These are phyloP conservation scores for Sporothrix brasiliensis DNA, from an alignment of 2,329 filamentous ascomycete genomes.

Conservation along the genomic window DNA sequence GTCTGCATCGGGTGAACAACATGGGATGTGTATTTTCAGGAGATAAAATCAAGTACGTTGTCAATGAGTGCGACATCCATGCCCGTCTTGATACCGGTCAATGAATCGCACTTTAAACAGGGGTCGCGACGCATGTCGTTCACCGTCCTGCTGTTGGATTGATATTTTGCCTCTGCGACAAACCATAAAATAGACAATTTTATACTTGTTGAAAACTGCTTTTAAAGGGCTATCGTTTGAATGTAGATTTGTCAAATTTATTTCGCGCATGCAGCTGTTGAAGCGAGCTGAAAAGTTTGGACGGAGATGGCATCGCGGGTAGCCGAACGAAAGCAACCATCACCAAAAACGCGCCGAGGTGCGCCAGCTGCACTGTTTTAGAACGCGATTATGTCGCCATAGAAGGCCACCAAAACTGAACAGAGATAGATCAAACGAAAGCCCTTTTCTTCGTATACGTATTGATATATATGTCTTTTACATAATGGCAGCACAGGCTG, in stretches of 20 bases:
- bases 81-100: background rate
- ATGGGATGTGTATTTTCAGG: background rate
- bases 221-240: conserved; percentile 46
- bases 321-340: conserved; percentile 23
- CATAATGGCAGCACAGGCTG: background rate
- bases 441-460: background rate
- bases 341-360: conserved; percentile 11
- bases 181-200: conserved; percentile 52
- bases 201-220: conserved; percentile 66
- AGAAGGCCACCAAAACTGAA: background rate
- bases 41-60: background rate
- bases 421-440: background rate
- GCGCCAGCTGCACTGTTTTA: background rate
- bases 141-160: conserved; percentile 40
- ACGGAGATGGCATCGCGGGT: conserved; percentile 25
- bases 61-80: background rate
- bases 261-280: background rate
- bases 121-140: background rate
- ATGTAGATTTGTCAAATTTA: conserved; percentile 39
- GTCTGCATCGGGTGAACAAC: conserved; percentile 10
- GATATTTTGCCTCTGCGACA: background rate
- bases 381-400: background rate
- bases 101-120: background rate
- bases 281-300: background rate
- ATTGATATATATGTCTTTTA: background rate